Conservation (phyloP, 2,329 filamentous ascomycete species). For the Fusarium brevicatenulatum region DNA sequence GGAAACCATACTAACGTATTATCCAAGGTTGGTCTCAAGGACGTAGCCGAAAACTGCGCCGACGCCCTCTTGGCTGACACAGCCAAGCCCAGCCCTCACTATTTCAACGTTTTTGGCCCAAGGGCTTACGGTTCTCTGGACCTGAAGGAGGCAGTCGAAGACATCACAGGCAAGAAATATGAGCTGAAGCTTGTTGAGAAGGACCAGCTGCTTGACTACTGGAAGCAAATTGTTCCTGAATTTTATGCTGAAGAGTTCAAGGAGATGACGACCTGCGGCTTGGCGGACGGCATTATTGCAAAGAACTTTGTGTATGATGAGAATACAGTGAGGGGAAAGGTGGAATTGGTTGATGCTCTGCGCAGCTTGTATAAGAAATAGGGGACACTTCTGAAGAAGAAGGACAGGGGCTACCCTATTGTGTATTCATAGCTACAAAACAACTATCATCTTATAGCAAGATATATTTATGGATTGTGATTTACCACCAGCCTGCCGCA, state of each 20-base stretch:
- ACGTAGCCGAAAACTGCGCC: constrained; percentile 44
- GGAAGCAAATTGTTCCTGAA: constrained; percentile 35
- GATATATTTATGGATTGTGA: background rate
- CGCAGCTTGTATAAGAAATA: constrained; percentile 21
- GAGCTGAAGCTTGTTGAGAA: constrained; percentile 38
- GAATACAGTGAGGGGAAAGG: constrained; percentile 37
- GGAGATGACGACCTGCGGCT: constrained; percentile 41
- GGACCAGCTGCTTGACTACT: constrained; percentile 41
- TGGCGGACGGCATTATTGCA: constrained; percentile 42
- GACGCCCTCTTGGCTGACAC: constrained; percentile 31
- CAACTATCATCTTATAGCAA: background rate
- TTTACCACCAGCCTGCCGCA: too few species aligned
- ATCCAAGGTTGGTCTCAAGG: constrained; percentile 45
- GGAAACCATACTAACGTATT: background rate
- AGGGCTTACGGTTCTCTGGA: constrained; percentile 44
- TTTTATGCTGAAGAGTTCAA: constrained; percentile 42
- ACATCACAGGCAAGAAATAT: constrained; percentile 41
- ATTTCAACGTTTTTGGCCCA: constrained; percentile 45
- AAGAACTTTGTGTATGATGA: constrained; percentile 41
- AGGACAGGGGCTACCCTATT: too few species aligned
- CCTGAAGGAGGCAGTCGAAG: constrained; percentile 43
- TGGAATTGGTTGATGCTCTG: constrained; percentile 42
- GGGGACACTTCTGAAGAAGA: background rate
- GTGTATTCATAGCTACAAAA: too few species aligned
- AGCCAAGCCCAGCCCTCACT: constrained; percentile 15